These are phyloP conservation scores for Fusarium pseudoanthophilum DNA, from an alignment of 2,329 filamentous ascomycete genomes.

Conservation along the genomic window DNA sequence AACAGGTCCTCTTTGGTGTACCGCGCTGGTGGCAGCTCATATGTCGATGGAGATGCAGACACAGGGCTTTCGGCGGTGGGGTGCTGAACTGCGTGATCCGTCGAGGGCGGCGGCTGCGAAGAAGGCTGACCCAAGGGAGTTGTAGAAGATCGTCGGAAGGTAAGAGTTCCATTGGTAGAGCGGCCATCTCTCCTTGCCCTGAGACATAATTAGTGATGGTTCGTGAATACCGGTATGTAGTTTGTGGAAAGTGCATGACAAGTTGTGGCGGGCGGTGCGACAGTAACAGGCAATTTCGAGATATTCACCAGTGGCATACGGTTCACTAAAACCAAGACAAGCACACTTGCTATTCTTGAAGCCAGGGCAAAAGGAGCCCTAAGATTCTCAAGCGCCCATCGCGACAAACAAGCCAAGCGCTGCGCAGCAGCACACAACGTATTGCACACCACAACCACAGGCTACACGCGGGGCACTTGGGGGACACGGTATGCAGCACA, in stretches of 20 bases:
- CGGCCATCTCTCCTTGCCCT: conserved; percentile 70
- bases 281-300: not conserved
- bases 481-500: conserved; percentile 37
- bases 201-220: conserved; percentile 24
- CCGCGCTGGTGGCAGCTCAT: conserved; percentile 61
- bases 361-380: not conserved
- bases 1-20: conserved; percentile 86
- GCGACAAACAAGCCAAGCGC: conserved; percentile 20
- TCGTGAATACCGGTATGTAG: not conserved
- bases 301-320: not conserved
- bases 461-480: conserved; percentile 22
- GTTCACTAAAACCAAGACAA: not conserved
- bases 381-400: conserved; percentile 8
- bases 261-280: not conserved
- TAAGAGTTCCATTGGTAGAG: conserved; percentile 70
- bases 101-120: conserved; percentile 51
- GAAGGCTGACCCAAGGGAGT: conserved; percentile 59
- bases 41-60: conserved; percentile 36
- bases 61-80: conserved; percentile 52
- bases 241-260: conserved; percentile 18
- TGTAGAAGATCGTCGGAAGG: conserved; percentile 71
- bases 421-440: conserved; percentile 10
- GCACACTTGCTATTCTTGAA: not conserved
- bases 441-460: conserved; percentile 20
- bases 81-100: conserved; percentile 54